Evolutionary conservation across 441 rosid genomes (phyloP).

Genomic region (Geranium incanum): DNA sequence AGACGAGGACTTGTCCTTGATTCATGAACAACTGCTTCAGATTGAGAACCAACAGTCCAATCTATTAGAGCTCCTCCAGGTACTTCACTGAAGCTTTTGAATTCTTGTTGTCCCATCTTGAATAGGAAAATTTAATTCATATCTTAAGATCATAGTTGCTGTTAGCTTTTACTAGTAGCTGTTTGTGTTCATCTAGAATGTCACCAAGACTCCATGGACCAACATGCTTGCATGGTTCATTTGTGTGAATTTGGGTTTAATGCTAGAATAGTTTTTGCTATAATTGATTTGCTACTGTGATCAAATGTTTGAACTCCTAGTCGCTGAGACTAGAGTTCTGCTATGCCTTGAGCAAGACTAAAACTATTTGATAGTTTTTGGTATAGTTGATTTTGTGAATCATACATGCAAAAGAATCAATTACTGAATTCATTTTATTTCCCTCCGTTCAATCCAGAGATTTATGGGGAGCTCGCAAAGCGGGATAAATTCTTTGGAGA

Average conservation of each 20-base stretch:
- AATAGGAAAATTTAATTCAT: not conserved
- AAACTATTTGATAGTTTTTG: too few species aligned
- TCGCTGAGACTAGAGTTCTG: too few species aligned
- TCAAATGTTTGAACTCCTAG: not conserved
- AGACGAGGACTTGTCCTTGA: slow-evolving; percentile 56
- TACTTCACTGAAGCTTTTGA: slow-evolving; percentile 17
- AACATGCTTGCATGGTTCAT: too few species aligned
- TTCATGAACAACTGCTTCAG: slow-evolving; percentile 79
- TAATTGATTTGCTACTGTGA: too few species aligned
- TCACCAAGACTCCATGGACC: too few species aligned
- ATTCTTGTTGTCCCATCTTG: slow-evolving; percentile 16
- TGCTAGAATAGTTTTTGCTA: too few species aligned
- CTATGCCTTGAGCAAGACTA: too few species aligned
- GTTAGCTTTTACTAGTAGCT: not conserved
- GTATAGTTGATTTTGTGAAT: too few species aligned
- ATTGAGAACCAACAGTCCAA: slow-evolving; percentile 87
- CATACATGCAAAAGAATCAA: not conserved
- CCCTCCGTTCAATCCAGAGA: slow-evolving; percentile 40
- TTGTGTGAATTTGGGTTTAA: too few species aligned
- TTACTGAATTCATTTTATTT: slow-evolving; percentile 13
- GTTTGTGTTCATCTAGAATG: not conserved
- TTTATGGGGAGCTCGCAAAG: slow-evolving; percentile 74
- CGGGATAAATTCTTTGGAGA: slow-evolving; percentile 74
- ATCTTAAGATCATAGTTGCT: not conserved
- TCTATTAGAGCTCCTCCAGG: slow-evolving; percentile 84